Evolutionary conservation across 1,139 yeast genomes (phyloP), one percentile per base, ranked within the genome.

Genomic region (Taphrina deformans): DNA sequence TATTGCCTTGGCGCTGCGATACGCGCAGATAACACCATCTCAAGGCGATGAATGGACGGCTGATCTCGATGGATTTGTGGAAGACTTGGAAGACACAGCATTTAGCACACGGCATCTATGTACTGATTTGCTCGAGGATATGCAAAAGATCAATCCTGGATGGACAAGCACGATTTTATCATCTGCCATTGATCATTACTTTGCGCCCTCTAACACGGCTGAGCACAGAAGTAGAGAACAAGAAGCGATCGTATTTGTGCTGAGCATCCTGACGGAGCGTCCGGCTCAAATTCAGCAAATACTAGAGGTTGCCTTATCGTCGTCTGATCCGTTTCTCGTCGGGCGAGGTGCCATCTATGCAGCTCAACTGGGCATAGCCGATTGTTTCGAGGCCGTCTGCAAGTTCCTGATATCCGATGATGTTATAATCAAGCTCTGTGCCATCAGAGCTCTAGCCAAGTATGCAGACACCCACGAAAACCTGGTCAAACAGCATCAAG

Each of bases 1-100:
- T 26, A 33, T 52, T 4, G 59, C 59, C 9, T 24, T 61, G 16
- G 59, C 65, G 10, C 59, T 61, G 44, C 44, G 44, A 23, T 53
- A 51, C 31, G 65, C 59, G 12, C 59, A 52, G 33, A 61, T 61
- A 4, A 61, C 65, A 18, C 59, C 65, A 6, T 7, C 59, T 10
- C 38, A 38, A 50, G 45, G 29, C 18, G 65, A 61, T 12, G 65
- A 52, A 23, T 61, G 65, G 65, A 12, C 10, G 31, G 16, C 52
- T n/a, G 65, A 61, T 44, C n/a, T 53, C 18, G 65, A 61, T 16
- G 59, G 59, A 12, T 61, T 61, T 23, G 65, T 61, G 10, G 59
- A 53, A 31, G 65, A 61, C 27, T 16, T 61, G 44, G 59, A 53
- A 14, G 63, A 59, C 23, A 59, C 63, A 2, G 29, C 63, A 1